Evolutionary conservation across 768 basidiomycete genomes (phyloP), one percentile per base, ranked within the genome.

Genomic region (Naganishia vishniacii): DNA sequence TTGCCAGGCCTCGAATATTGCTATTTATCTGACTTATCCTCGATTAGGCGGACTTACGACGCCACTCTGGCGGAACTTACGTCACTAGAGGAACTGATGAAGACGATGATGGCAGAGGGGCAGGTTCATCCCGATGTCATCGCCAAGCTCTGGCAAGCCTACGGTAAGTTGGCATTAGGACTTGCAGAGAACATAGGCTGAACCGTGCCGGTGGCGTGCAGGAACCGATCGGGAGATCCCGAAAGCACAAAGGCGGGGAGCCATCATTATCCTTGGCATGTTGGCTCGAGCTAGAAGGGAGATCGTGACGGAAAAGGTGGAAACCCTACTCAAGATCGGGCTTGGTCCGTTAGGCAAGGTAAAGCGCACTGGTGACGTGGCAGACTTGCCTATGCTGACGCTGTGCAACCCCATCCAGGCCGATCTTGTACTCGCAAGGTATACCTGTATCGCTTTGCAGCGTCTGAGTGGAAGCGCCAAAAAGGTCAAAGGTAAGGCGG

Each of bases 181-280:
- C n/a, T 20, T 15, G 7, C 42, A 15, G 18, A 5, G 42, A n/a
- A 20, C 59, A 23, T 6, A 23, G 3, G 29, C 48, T 23, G 44
- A 41, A n/a, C 41, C 34, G 34, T 20, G 11, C 32, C 53, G 29
- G 6, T 15, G 6, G 2, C 15, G 34, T 29, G 3, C 58, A 95
- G 93, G 88, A 37, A 56, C 53, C 11, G 82, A 85, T 8, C 83
- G 83, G 69, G 81, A 83, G 11, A 81, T 99, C 34, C 91, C 91
- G 0, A 84, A 84, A 66, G 81, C 82, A 40, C 95, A 98, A 75
- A 83, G 94, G n/a, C 84, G 91, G 45, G 95, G 93, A 0, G 89
- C 94, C 0, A 91, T 98, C 69, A 91, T 93, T 72, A 87, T 97
- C 58, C 81, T 99, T n/a, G 90, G 94, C 42, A 98, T 99, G 94